Evolutionary conservation across 169 alveolate genomes (phyloP), one percentile per base, ranked within the genome.

Genomic region (Plasmodium yoelii): DNA sequence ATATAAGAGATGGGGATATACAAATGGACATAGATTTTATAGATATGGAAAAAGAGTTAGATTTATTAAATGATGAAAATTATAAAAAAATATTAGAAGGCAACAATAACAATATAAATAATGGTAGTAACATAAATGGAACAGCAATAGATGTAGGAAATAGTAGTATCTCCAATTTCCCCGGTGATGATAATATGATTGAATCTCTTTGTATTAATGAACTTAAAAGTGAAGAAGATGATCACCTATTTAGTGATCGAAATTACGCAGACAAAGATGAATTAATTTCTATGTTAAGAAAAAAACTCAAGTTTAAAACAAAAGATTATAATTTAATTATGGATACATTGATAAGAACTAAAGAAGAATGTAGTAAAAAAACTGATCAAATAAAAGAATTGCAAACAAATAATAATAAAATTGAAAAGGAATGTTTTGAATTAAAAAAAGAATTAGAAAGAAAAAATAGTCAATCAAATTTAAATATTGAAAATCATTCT

Each of bases 281-380:
- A n/a, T 13, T 82, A 4, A 82, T 82, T n/a, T 19, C 71, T 15
- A 34, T 67, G 51, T 47, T 82, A 46, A 44, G 90, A 70, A 82
- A 71, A 12, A 82, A 68, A 9, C 13, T 82, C 7, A 42, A 82
- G 56, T 34, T 68, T 1, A 82, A 68, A 53, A 82, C 57, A 51
- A 65, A 82, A 7, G 90, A 82, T 65, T 82, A 82, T 18, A 82
- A 82, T 47, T 55, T 67, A 42, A 61, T 82, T 2, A 82, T 82
- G 90, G 90, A 82, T 42, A 68, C 39, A 1, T 10, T 82, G 1
- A 82, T 82, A 5, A 67, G 84, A 60, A 68, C 72, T 5, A 82
- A 82, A 60, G 90, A 82, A 68, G 90, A 82, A 18, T 65, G 70
- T 68, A 34, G 55, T 22, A 19, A 47, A 28, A 82, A 60, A 60